Evolutionary conservation across 192 early-diverging fungal genomes (phyloP).

Genomic region (Umbelopsis isabellina): DNA sequence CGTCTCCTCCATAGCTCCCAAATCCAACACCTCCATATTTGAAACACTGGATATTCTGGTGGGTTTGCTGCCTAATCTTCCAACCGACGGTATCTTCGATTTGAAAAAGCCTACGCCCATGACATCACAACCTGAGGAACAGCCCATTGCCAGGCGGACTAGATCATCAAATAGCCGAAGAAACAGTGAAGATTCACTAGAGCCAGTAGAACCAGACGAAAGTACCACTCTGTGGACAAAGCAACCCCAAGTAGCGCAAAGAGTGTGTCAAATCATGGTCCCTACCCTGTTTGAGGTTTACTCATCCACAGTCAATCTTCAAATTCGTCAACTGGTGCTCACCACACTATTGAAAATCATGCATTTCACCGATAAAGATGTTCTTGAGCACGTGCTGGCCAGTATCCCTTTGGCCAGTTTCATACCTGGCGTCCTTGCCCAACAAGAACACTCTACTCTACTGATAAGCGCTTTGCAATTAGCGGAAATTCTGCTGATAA

Average conservation of each 20-base stretch:
- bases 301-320: slow-evolving; percentile 63
- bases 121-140: not conserved
- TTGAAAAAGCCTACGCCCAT: not conserved
- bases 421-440: slow-evolving; percentile 47
- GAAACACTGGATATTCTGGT: slow-evolving; percentile 61
- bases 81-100: slow-evolving; percentile 22
- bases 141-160: slow-evolving; percentile 33
- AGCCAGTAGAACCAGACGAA: slow-evolving; percentile 25
- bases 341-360: slow-evolving; percentile 62
- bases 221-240: slow-evolving; percentile 40
- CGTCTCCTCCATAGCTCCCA: slow-evolving; percentile 9
- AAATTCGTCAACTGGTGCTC: slow-evolving; percentile 66
- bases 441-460: slow-evolving; percentile 55
- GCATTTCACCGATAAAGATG: slow-evolving; percentile 47
- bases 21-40: slow-evolving; percentile 54
- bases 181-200: slow-evolving; percentile 29
- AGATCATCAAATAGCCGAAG: slow-evolving; percentile 23
- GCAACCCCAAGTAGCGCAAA: slow-evolving; percentile 39
- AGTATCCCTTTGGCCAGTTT: slow-evolving; percentile 54
- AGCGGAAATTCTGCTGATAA: slow-evolving; percentile 63
- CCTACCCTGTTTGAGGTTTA: slow-evolving; percentile 78
- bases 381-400: slow-evolving; percentile 51
- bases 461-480: slow-evolving; percentile 64
- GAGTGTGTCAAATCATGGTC: slow-evolving; percentile 55
- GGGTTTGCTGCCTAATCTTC: slow-evolving; percentile 63